Conservation (phyloP, 208 protist genomes). For the Sergeia podlipaevii region DNA sequence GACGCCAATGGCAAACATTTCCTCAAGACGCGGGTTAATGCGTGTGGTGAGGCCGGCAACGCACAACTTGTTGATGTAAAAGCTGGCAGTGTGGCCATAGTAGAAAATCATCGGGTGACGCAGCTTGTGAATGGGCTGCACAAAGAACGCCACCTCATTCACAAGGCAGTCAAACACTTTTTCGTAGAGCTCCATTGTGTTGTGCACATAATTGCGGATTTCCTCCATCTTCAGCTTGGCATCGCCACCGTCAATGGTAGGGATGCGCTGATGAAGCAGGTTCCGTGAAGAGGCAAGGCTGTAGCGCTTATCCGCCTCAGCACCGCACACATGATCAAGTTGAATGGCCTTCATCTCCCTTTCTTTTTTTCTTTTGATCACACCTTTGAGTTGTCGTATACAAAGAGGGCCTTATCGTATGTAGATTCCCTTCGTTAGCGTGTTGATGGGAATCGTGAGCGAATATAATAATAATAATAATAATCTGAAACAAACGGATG, state of each 20-base stretch:
- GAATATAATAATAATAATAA: neutral
- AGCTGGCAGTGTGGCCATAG: conserved; percentile 93
- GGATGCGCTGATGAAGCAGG: conserved; percentile 56
- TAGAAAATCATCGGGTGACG: conserved; percentile 97
- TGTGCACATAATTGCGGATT: conserved; percentile 89
- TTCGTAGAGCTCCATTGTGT: conserved; percentile 82
- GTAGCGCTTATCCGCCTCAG: conserved; percentile 41
- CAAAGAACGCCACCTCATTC: conserved; percentile 81
- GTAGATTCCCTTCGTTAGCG: too few species aligned
- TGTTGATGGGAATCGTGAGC: too few species aligned
- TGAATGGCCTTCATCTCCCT: conserved; percentile 28
- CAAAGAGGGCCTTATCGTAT: too few species aligned
- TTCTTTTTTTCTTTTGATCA: conserved; percentile 5
- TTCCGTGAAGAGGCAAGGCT: conserved; percentile 34
- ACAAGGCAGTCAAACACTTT: conserved; percentile 79
- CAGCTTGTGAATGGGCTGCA: conserved; percentile 88
- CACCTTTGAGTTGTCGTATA: conserved; percentile 1
- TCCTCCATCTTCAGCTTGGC: conserved; percentile 61
- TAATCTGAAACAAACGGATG: conserved; percentile 5
- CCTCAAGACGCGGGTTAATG: conserved; percentile 87
- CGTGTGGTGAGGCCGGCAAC: conserved; percentile 75
- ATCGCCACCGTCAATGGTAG: conserved; percentile 49
- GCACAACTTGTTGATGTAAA: conserved; percentile 96
- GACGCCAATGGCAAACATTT: conserved; percentile 94
- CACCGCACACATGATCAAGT: conserved; percentile 41